A percentile compares a stretch with the other conserved stretches of the same genome.
These are phyloP conservation scores for Pythium rhizo-oryzae DNA, from an alignment of 352 stramenopile species.

Conservation along the genomic window DNA sequence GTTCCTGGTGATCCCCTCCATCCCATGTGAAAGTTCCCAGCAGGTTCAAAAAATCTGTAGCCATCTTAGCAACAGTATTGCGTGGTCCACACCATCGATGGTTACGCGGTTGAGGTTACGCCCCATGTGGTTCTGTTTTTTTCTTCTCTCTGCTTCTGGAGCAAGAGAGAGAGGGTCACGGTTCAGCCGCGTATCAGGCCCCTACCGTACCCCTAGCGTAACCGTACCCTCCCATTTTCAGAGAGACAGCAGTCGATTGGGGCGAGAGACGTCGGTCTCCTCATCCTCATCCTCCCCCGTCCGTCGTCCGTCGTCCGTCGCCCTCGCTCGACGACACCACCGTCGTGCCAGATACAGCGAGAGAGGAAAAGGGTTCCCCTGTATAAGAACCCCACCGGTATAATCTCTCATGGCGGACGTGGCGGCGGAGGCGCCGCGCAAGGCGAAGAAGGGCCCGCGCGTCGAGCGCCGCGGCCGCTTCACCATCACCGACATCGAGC, in stretches of 20 bases:
- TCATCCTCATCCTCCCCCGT: neutral
- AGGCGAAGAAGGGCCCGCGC: slow-evolving; percentile 34
- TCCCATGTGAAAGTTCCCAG: no score
- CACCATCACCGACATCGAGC: slow-evolving; percentile 81
- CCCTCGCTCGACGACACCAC: no score
- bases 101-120: slow-evolving; percentile 8
- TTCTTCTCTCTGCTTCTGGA: neutral
- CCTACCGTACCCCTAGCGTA: neutral
- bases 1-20: no score
- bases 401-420: slow-evolving; percentile 6
- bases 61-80: neutral
- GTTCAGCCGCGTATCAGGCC: neutral
- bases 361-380: neutral
- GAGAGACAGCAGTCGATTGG: neutral
- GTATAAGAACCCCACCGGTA: no score
- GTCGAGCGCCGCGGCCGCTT: slow-evolving; percentile 81
- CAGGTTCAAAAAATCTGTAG: neutral
- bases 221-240: neutral
- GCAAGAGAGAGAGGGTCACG: no score
- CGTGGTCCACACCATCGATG: slow-evolving; percentile 4
- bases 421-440: slow-evolving; percentile 1
- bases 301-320: neutral
- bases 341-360: neutral
- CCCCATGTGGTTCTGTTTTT: slow-evolving; percentile 1
- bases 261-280: no score